These are phyloP conservation scores for Ehretia macrophylla DNA, from an alignment of 257 asterid species.

Conservation along the genomic window DNA sequence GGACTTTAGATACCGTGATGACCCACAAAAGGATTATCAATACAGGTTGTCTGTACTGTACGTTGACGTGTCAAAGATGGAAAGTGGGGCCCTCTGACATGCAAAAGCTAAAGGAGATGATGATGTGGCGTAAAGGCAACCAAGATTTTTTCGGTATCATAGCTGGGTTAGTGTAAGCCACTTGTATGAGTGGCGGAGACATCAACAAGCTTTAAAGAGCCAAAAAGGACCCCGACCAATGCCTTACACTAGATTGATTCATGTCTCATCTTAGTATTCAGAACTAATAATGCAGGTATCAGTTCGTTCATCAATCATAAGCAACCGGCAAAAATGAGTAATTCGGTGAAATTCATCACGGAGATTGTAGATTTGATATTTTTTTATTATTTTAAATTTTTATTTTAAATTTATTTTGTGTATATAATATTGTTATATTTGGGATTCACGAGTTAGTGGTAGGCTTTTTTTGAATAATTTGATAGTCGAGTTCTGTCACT, in stretches of 20 bases:
- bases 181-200: constrained; percentile 43
- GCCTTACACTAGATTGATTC: neutral
- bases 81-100: constrained; percentile 20
- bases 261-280: neutral
- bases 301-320: too few relatives aligned
- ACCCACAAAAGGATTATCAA: constrained; percentile 36
- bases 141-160: constrained; percentile 19
- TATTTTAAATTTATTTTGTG: too few relatives aligned
- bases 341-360: too few relatives aligned
- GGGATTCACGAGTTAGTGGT: too few relatives aligned
- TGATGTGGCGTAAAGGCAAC: constrained; percentile 51
- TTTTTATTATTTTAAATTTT: too few relatives aligned
- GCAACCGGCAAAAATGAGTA: too few relatives aligned
- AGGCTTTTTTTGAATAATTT: too few relatives aligned
- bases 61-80: constrained; percentile 17
- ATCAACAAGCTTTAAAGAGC: constrained; percentile 11
- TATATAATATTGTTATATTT: too few relatives aligned
- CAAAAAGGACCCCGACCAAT: neutral
- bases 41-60: neutral
- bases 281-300: too few relatives aligned
- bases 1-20: constrained; percentile 21
- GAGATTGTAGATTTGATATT: too few relatives aligned
- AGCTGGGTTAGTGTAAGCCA: constrained; percentile 29
- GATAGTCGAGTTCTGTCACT: too few relatives aligned
- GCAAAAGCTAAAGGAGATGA: neutral